These are phyloP conservation scores for Peziza echinospora DNA, from an alignment of 495 filamentous ascomycete species.

Conservation along the genomic window DNA sequence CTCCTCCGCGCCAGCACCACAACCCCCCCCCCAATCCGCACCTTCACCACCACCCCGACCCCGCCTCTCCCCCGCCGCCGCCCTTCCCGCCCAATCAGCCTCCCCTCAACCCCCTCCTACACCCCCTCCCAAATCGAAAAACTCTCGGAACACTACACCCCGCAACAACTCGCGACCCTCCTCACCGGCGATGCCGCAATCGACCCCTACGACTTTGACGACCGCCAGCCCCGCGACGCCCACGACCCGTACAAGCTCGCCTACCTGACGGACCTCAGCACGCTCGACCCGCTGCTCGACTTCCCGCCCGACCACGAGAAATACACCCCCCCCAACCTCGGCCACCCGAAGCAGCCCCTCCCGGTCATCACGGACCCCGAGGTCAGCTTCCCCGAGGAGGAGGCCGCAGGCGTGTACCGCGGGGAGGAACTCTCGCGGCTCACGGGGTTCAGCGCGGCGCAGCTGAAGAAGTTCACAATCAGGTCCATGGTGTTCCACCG, in stretches of 20 bases:
- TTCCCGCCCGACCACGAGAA: slow-evolving; percentile 32
- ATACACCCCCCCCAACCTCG: slow-evolving; percentile 19
- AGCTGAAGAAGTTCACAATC: slow-evolving; percentile 33
- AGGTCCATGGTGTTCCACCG: slow-evolving; percentile 47
- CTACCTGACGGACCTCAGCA: slow-evolving; percentile 75
- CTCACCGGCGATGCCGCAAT: slow-evolving; percentile 69
- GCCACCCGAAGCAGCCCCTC: slow-evolving; percentile 18
- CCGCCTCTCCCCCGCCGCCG: slow-evolving; percentile 4
- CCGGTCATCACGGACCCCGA: slow-evolving; percentile 20
- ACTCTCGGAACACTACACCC: slow-evolving; percentile 47
- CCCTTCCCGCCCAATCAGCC: slow-evolving; percentile 9
- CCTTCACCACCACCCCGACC: slow-evolving; percentile 14
- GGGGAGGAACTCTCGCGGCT: slow-evolving; percentile 21
- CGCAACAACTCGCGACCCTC: slow-evolving; percentile 63
- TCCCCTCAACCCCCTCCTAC: slow-evolving; percentile 29
- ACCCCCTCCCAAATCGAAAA: slow-evolving; percentile 40
- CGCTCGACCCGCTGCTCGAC: slow-evolving; percentile 56
- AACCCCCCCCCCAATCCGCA: slow-evolving; percentile 20
- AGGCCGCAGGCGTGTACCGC: slow-evolving; percentile 23
- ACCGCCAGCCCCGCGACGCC: slow-evolving; percentile 43
- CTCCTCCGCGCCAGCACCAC: slow-evolving; percentile 22
- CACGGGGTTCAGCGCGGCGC: slow-evolving; percentile 39
- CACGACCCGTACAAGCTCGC: slow-evolving; percentile 45
- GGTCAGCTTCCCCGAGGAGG: slow-evolving; percentile 26
- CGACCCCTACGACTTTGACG: slow-evolving; percentile 46